A percentile compares a stretch with the other conserved stretches of the same genome.
Evolutionary conservation across 345 rosid genomes (phyloP).

Genomic region (Hevea brasiliensis): DNA sequence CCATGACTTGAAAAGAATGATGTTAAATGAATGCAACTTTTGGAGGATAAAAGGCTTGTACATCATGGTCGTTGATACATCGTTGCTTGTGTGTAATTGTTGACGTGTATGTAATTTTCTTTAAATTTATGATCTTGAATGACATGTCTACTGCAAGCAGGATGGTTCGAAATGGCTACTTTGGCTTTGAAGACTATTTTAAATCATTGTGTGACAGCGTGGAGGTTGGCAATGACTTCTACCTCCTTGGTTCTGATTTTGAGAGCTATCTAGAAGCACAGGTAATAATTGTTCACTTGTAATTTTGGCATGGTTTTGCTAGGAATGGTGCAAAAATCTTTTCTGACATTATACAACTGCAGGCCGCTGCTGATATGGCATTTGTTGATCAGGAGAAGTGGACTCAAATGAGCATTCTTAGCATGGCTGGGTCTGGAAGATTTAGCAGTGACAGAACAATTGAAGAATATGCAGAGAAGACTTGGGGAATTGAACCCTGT

Average conservation of each 20-base stretch:
- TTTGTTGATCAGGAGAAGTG: constrained; percentile 46
- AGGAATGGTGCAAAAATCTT: not conserved
- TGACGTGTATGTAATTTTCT: no score
- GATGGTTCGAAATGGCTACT: constrained; percentile 47
- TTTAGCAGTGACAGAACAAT: constrained; percentile 48
- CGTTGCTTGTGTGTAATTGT: no score
- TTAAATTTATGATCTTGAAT: not conserved
- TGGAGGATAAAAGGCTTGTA: no score
- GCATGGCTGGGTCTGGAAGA: constrained; percentile 46
- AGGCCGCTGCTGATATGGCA: constrained; percentile 53
- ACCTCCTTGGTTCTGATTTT: constrained; percentile 44
- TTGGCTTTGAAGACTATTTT: constrained; percentile 41
- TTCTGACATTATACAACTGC: constrained; percentile 8
- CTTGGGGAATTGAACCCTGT: constrained; percentile 44
- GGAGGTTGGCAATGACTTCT: constrained; percentile 37
- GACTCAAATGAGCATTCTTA: constrained; percentile 47
- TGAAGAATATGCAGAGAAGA: constrained; percentile 41
- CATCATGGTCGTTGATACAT: no score
- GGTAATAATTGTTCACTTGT: constrained; percentile 17
- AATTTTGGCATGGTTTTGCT: not conserved
- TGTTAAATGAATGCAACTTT: no score
- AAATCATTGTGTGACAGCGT: constrained; percentile 41
- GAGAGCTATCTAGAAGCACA: constrained; percentile 44
- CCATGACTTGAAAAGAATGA: no score
- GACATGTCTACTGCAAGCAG: constrained; percentile 8